Percentiles rank a stretch among this genome's conserved stretches.
These are phyloP conservation scores for Melastoma malabathricum DNA, from an alignment of 345 rosid genomes.

Conservation along the genomic window DNA sequence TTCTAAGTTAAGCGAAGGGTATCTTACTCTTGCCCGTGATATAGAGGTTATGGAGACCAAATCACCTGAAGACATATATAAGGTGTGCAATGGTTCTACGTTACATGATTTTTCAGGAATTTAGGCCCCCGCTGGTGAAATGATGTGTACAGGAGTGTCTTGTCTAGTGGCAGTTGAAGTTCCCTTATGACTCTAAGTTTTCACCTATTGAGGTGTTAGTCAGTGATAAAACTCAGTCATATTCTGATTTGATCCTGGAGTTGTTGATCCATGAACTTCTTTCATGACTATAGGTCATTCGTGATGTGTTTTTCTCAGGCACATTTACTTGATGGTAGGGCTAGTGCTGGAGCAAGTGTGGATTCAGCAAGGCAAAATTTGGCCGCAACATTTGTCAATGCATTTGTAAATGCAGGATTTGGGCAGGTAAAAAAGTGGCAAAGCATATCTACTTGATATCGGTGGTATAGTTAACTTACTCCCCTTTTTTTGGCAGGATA, in stretches of 20 bases:
- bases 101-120: neutral
- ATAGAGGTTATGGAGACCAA: constrained; percentile 99
- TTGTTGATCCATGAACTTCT: no score
- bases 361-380: constrained; percentile 94
- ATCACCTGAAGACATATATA: constrained; percentile 90
- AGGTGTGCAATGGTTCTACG: constrained; percentile 29
- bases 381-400: constrained; percentile 93
- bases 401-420: constrained; percentile 96
- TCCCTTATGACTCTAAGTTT: no score
- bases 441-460: neutral
- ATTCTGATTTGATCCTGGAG: no score
- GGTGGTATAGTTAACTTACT: neutral
- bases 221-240: no score
- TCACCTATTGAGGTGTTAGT: no score
- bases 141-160: no score
- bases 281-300: neutral
- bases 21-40: constrained; percentile 92
- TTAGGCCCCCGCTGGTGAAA: neutral
- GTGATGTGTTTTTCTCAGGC: constrained; percentile 31
- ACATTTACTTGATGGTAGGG: constrained; percentile 89
- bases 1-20: constrained; percentile 70
- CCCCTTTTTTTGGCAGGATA: constrained; percentile 43
- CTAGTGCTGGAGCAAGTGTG: constrained; percentile 56
- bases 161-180: no score
- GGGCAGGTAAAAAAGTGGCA: constrained; percentile 47